Evolutionary conservation across 2,329 filamentous ascomycete genomes (phyloP).

Genomic region (Thelonectria olida): DNA sequence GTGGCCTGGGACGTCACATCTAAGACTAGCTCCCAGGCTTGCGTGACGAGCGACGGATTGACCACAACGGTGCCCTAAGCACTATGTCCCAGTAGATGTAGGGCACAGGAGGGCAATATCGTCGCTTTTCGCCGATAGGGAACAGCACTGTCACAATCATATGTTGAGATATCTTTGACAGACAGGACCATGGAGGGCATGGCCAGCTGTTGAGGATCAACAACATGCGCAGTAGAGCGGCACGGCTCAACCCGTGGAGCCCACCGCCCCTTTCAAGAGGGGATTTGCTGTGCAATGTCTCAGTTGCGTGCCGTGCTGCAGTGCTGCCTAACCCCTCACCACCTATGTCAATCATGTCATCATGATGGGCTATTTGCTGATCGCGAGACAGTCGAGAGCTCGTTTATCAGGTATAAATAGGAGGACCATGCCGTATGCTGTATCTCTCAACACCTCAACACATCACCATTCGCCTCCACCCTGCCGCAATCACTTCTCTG

Average conservation of each 20-base stretch:
- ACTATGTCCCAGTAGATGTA: no score
- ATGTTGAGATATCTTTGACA: no score
- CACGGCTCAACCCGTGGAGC: background rate
- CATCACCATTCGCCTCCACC: background rate
- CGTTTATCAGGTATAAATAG: background rate
- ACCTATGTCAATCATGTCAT: background rate
- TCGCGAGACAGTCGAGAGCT: background rate
- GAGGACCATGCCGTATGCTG: background rate
- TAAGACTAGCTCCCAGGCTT: no score
- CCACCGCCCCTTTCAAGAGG: no score
- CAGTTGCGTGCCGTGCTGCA: background rate
- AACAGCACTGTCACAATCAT: no score
- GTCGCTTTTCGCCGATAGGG: no score
- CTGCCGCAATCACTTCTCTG: background rate
- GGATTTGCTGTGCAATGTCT: background rate
- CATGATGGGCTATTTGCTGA: background rate
- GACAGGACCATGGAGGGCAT: no score
- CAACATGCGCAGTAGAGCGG: no score
- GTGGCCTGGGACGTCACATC: background rate
- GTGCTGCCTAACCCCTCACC: background rate
- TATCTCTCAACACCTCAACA: background rate
- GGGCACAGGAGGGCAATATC: no score
- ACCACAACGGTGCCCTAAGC: no score
- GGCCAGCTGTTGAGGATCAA: no score
- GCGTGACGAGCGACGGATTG: background rate